Evolutionary conservation across 352 stramenopile genomes (phyloP).

Genomic region (Paralagenidium karlingii): DNA sequence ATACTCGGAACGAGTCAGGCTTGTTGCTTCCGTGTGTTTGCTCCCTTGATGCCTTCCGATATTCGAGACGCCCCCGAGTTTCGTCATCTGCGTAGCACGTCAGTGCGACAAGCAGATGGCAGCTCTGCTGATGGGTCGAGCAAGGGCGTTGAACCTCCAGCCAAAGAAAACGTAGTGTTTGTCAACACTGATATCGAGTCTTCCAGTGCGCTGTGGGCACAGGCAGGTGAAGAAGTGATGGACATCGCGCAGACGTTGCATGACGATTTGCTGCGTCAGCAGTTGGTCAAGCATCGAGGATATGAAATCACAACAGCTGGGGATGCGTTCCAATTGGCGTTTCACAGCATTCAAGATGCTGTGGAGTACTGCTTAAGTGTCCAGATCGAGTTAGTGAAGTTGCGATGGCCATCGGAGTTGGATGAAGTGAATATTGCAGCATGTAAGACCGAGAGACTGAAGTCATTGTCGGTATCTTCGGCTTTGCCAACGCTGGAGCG

Average conservation of each 20-base stretch:
- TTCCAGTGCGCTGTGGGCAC: slow-evolving; percentile 29
- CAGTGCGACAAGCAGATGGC: neutral
- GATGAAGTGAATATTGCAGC: slow-evolving; percentile 21
- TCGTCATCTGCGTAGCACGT: slow-evolving; percentile 4
- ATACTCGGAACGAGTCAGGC: slow-evolving; percentile 49
- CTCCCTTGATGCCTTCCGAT: slow-evolving; percentile 35
- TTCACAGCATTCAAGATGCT: slow-evolving; percentile 34
- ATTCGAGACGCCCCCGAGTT: slow-evolving; percentile 43
- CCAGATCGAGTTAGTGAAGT: slow-evolving; percentile 26
- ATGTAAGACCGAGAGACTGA: neutral
- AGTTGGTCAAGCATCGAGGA: slow-evolving; percentile 20
- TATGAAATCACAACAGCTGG: slow-evolving; percentile 52
- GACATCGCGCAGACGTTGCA: slow-evolving; percentile 31
- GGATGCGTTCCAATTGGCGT: slow-evolving; percentile 48
- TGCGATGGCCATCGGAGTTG: slow-evolving; percentile 27
- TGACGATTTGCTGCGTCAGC: slow-evolving; percentile 27
- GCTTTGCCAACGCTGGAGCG: no score
- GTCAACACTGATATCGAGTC: slow-evolving; percentile 59
- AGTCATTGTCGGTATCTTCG: no score
- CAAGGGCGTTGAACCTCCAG: neutral
- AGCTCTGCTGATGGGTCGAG: neutral
- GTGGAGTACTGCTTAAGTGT: slow-evolving; percentile 42
- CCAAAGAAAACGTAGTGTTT: slow-evolving; percentile 27
- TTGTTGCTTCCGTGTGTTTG: slow-evolving; percentile 36
- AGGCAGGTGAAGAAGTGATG: slow-evolving; percentile 25